A percentile compares a stretch with the other conserved stretches of the same genome.
Conservation (phyloP, 176 grass and related monocot genomes). For the Chrysopogon serrulatus region DNA sequence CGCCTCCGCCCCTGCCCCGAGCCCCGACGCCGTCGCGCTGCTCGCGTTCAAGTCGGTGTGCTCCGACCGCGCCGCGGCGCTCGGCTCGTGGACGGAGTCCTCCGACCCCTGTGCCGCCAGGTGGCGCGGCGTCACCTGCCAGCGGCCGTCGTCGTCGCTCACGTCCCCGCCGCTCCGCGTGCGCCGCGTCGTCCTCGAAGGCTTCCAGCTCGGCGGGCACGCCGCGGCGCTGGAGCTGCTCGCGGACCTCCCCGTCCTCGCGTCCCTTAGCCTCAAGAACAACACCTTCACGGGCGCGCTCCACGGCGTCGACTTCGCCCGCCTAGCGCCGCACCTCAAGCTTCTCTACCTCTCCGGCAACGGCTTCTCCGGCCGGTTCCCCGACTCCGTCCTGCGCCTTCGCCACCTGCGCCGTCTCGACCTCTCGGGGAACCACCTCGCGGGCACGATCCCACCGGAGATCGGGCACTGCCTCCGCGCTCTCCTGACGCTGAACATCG, state of each 20-base stretch:
- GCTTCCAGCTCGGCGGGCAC: conserved; percentile 49
- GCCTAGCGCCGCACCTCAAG: conserved; percentile 68
- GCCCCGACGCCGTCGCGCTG: conserved; percentile 44
- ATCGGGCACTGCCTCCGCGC: conserved; percentile 57
- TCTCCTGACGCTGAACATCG: conserved; percentile 66
- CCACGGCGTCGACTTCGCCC: conserved; percentile 47
- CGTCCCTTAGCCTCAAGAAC: conserved; percentile 83
- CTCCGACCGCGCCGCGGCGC: conserved; percentile 23
- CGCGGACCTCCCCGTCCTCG: conserved; percentile 38
- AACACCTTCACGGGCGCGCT: conserved; percentile 61
- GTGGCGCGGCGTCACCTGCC: conserved; percentile 74
- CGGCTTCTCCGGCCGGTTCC: conserved; percentile 68
- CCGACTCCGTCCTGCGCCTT: conserved; percentile 51
- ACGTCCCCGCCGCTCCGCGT: conserved; percentile 31
- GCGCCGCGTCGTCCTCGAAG: conserved; percentile 63
- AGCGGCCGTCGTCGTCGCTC: not conserved
- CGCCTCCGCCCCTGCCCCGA: not conserved
- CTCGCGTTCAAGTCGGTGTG: conserved; percentile 72
- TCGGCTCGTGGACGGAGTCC: conserved; percentile 51
- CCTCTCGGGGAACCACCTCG: conserved; percentile 54
- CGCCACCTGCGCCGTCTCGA: conserved; percentile 81
- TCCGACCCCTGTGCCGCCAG: conserved; percentile 52
- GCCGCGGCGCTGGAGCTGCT: conserved; percentile 46
- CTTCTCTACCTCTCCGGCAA: conserved; percentile 86
- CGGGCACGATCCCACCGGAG: conserved; percentile 45